Evolutionary conservation across 1,284 basidiomycete species (phyloP), one percentile per base, ranked within the genome.

Genomic region (Trametes polyzona): DNA sequence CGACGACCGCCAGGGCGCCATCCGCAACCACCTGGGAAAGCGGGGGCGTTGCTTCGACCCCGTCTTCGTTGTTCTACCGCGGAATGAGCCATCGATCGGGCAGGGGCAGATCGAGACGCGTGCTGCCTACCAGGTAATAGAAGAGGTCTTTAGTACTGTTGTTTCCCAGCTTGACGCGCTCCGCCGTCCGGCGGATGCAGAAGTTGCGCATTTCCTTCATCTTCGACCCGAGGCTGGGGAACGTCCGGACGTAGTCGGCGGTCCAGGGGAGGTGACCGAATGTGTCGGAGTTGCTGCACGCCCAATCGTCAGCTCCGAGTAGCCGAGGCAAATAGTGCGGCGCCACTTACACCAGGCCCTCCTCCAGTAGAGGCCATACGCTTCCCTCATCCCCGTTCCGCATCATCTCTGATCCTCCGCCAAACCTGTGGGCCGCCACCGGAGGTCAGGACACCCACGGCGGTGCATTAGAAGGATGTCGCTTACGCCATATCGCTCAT

Each of bases 401-500:
- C 58, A 69, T 53, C 65, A 68, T 67, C 58, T 68, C 67, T 47
- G 62, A 63, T 5, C 67, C 66, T 10, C 68, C 67, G 30, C 68
- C 68, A 36, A 69, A 69, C 19, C 68, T 69, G 48, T 27, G 43
- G 16, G 37, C n/a, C 41, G 21, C 35, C 24, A 29, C 16, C 35
- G 35, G 11, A 23, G 30, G 37, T 29, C 47, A 41, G 27, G 37
- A 41, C 23, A 8, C 26, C 21, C 33, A 10, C 29, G 9, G 32
- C 6, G 8, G 35, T 33, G 26, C 35, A 42, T n/a, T 14, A n/a
- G 37, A n/a, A 32, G 24, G 8, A 52, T 33, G 39, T n/a, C 27
- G 64, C 66, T 62, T 53, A 71, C 69, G 65, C 69, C 64, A 70
- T 65, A 55, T 71, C 69, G 44, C 67, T 64, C 69, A 71, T 71